A percentile compares a stretch with the other conserved stretches of the same genome.
Evolutionary conservation across 163 green algal genomes (phyloP).

Genomic region (Chlamydomonas reinhardtii): DNA sequence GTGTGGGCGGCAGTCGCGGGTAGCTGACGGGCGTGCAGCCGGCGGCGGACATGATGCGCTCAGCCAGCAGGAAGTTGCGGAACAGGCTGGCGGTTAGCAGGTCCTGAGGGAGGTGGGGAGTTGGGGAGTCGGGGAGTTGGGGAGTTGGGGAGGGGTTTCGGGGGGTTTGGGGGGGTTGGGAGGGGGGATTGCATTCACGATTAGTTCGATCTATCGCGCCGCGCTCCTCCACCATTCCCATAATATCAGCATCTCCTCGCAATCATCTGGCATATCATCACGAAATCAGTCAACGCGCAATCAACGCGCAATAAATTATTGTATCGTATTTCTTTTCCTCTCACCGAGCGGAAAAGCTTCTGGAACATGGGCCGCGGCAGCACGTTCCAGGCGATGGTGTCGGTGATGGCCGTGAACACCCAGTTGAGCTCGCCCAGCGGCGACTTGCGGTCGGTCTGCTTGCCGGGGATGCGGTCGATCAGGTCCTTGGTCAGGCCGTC

Average conservation of each 20-base stretch:
- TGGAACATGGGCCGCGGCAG: conserved; percentile 95
- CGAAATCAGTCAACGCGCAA: no score
- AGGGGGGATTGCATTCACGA: no score
- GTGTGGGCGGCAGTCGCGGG: conserved; percentile 93
- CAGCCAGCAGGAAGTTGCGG: conserved; percentile 98
- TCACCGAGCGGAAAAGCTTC: conserved; percentile 93
- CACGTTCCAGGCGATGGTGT: conserved; percentile 99
- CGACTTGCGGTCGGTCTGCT: conserved; percentile 97
- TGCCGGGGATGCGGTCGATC: conserved; percentile 94
- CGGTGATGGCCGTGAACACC: conserved; percentile 99
- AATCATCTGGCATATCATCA: no score
- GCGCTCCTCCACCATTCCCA: no score
- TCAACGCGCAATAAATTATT: no score
- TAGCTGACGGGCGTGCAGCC: conserved; percentile 91
- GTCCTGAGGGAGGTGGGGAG: conserved; percentile 77
- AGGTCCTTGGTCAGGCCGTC: conserved; percentile 92
- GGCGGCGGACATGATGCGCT: conserved; percentile 93
- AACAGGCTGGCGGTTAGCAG: conserved; percentile 97
- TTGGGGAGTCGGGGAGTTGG: neutral
- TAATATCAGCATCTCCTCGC: no score
- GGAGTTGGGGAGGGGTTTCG: no score
- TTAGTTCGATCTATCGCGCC: no score
- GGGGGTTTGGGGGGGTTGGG: no score
- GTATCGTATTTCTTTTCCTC: no score
- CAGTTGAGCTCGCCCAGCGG: conserved; percentile 99